These are phyloP conservation scores for Glycyrrhiza uralensis DNA, from an alignment of 306 rosid genomes.

Conservation along the genomic window DNA sequence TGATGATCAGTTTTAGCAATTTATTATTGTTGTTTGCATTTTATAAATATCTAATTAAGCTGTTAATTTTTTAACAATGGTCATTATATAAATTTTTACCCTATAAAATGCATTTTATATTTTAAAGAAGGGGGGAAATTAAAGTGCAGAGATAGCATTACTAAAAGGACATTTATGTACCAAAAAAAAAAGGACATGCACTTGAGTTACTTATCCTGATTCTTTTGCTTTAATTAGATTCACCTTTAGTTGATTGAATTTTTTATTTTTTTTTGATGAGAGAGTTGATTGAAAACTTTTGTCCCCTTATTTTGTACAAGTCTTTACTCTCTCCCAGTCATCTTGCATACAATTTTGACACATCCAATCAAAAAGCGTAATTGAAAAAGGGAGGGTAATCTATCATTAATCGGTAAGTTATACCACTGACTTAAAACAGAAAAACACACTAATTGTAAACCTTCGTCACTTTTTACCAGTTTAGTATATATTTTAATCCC, in stretches of 20 bases:
- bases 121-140: not conserved
- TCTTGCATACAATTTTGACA: not conserved
- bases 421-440: not conserved
- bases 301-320: not conserved
- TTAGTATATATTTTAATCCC: too few relatives aligned
- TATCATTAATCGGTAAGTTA: not conserved
- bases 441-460: too few relatives aligned
- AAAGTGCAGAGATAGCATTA: not conserved
- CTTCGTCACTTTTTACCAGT: too few relatives aligned
- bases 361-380: not conserved
- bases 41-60: not conserved
- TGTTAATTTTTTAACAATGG: not conserved
- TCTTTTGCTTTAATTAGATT: conserved; percentile 16
- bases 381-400: not conserved
- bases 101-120: too few relatives aligned
- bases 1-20: not conserved
- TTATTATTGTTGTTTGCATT: not conserved
- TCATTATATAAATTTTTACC: not conserved
- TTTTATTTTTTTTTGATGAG: too few relatives aligned
- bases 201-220: not conserved
- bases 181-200: too few relatives aligned
- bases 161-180: not conserved
- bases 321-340: not conserved
- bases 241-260: too few relatives aligned
- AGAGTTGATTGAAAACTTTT: conserved; percentile 17